A percentile compares a stretch with the other conserved stretches of the same genome.
These are phyloP conservation scores for Pleurostoma richardsiae DNA, from an alignment of 2,329 filamentous ascomycete species.

Conservation along the genomic window DNA sequence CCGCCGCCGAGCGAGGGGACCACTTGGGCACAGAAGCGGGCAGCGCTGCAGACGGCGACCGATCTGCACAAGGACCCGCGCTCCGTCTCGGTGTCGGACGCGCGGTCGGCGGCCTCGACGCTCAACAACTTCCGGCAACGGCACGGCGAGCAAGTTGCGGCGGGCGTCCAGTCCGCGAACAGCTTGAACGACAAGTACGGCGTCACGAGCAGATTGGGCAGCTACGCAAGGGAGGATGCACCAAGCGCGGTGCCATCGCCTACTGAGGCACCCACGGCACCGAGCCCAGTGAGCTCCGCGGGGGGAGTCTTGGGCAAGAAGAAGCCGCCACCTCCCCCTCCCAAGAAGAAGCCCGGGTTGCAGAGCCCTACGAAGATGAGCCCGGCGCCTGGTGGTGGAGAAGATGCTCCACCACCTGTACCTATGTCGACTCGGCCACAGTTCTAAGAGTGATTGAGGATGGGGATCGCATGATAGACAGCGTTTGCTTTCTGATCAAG, in stretches of 20 bases:
- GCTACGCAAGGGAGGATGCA: conserved; percentile 6
- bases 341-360: conserved; percentile 43
- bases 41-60: conserved; percentile 56
- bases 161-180: conserved; percentile 53
- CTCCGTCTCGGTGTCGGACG: conserved; percentile 55
- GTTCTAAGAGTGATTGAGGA: conserved; percentile 23
- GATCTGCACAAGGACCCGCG: conserved; percentile 56
- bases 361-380: conserved; percentile 8
- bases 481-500: too few relatives aligned
- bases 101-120: conserved; percentile 52
- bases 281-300: background rate
- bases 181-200: conserved; percentile 59
- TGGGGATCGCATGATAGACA: too few relatives aligned
- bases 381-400: conserved; percentile 13
- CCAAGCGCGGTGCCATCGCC: background rate
- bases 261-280: background rate
- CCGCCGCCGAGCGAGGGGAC: conserved; percentile 42
- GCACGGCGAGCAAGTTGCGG: conserved; percentile 62
- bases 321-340: conserved; percentile 46
- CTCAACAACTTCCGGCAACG: conserved; percentile 66
- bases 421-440: conserved; percentile 46
- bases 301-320: conserved; percentile 36
- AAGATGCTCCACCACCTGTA: conserved; percentile 42
- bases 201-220: conserved; percentile 32
- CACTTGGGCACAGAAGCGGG: conserved; percentile 60